A percentile compares a stretch with the other conserved stretches of the same genome.
Conservation (phyloP, 139 green algal species). For the Parachlorella kessleri region DNA sequence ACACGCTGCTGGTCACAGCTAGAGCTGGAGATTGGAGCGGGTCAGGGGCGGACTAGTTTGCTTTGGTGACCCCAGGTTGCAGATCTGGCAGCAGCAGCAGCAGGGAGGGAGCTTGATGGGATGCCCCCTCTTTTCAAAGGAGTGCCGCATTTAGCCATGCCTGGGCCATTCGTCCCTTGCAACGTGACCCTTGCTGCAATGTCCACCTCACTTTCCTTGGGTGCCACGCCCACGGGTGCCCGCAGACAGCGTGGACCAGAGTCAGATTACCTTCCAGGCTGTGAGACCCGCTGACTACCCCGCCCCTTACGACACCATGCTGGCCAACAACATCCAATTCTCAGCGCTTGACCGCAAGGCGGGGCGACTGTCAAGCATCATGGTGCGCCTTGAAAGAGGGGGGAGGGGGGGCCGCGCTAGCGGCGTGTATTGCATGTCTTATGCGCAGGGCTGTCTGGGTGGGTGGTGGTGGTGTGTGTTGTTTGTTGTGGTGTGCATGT, state of each 20-base stretch:
- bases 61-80: too few species aligned
- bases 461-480: neutral
- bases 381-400: constrained; percentile 52
- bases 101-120: too few species aligned
- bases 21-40: too few species aligned
- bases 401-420: too few species aligned
- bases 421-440: neutral
- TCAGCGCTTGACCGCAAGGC: constrained; percentile 62
- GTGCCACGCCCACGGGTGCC: neutral
- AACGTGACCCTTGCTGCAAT: too few species aligned
- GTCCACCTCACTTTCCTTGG: neutral
- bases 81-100: too few species aligned
- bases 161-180: too few species aligned
- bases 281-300: constrained; percentile 76
- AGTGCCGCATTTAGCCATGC: too few species aligned
- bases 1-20: too few species aligned
- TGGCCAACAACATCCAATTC: constrained; percentile 71
- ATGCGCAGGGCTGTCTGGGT: neutral
- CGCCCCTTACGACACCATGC: constrained; percentile 72
- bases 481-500: too few species aligned
- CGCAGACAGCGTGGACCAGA: constrained; percentile 14
- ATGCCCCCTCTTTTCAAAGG: too few species aligned
- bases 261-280: constrained; percentile 68
- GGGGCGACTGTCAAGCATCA: constrained; percentile 58
- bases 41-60: too few species aligned